A percentile compares a stretch with the other conserved stretches of the same genome.
Evolutionary conservation across 208 protist genomes (phyloP).

Genomic region (Trypanosoma caninum): DNA sequence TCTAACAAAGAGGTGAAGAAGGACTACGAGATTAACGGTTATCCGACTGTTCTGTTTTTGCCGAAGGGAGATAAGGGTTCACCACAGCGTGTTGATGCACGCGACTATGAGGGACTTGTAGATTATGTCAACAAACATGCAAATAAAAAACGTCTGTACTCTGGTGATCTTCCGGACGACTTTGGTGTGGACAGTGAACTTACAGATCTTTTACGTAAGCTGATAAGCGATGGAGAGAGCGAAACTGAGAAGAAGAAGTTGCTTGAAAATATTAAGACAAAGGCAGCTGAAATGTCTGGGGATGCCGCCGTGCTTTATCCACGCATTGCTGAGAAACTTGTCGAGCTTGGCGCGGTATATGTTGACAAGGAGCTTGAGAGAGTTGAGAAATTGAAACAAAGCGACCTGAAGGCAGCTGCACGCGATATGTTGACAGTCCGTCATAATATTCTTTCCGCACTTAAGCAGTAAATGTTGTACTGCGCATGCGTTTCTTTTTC

Average conservation of each 20-base stretch:
- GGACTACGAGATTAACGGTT: conserved; percentile 43
- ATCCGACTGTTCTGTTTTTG: conserved; percentile 65
- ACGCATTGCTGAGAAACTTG: conserved; percentile 32
- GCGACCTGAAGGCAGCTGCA: conserved; percentile 18
- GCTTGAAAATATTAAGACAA: conserved; percentile 20
- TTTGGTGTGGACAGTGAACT: conserved; percentile 38
- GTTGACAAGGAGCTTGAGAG: conserved; percentile 41
- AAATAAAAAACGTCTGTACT: conserved; percentile 34
- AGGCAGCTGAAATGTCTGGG: conserved; percentile 1
- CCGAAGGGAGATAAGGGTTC: conserved; percentile 35
- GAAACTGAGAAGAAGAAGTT: conserved; percentile 2
- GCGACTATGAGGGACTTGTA: conserved; percentile 47
- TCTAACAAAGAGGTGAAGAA: conserved; percentile 22
- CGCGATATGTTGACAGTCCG: conserved; percentile 47
- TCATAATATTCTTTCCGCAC: conserved; percentile 45
- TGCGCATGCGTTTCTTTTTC: background rate
- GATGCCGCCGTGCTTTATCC: conserved; percentile 33
- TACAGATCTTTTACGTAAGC: conserved; percentile 15
- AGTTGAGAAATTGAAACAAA: conserved; percentile 28
- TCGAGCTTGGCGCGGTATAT: conserved; percentile 29
- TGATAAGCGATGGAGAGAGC: conserved; percentile 1
- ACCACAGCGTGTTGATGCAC: conserved; percentile 38
- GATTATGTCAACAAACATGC: conserved; percentile 59
- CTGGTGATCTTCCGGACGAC: conserved; percentile 47
- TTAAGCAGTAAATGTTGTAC: conserved; percentile 22